phyloP scores from a whole-genome alignment of 768 basidiomycete species.

The Podaxis sp. region DNA sequence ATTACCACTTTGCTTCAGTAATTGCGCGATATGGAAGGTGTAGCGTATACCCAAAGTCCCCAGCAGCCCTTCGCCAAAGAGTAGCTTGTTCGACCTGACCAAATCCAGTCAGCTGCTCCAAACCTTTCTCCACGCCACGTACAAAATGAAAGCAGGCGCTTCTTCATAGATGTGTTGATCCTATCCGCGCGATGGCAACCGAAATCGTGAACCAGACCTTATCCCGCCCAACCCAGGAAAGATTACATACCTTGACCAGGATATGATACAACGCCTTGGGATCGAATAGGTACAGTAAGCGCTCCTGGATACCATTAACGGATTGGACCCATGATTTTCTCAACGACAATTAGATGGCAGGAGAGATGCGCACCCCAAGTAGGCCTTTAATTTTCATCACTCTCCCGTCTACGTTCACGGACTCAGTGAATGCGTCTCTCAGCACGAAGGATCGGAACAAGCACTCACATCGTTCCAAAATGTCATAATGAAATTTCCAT shows the following conservation, averaged over 20 bases:
- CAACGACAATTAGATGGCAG: neutral
- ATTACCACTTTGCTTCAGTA: neutral
- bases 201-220: too few species aligned
- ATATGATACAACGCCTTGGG: constrained; percentile 45
- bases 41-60: constrained; percentile 22
- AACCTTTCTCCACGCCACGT: constrained; percentile 1
- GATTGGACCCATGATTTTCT: too few species aligned
- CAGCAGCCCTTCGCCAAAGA: constrained; percentile 29
- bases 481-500: constrained; percentile 35
- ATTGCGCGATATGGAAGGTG: neutral
- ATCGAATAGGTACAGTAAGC: constrained; percentile 40
- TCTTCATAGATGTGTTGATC: constrained; percentile 32
- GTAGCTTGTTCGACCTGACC: constrained; percentile 17
- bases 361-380: constrained; percentile 30
- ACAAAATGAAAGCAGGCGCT: constrained; percentile 25
- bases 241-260: constrained; percentile 33
- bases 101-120: neutral
- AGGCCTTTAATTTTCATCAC: constrained; percentile 32
- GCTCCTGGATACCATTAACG: constrained; percentile 17
- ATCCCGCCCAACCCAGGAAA: neutral
- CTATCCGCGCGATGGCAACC: constrained; percentile 13
- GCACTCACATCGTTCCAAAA: constrained; percentile 30
- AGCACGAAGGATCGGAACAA: neutral
- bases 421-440: neutral
- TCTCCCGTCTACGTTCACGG: constrained; percentile 25